Base-by-base conservation (phyloP, 2,329 filamentous ascomycete genomes). In the Clathrospora elynae region DNA sequence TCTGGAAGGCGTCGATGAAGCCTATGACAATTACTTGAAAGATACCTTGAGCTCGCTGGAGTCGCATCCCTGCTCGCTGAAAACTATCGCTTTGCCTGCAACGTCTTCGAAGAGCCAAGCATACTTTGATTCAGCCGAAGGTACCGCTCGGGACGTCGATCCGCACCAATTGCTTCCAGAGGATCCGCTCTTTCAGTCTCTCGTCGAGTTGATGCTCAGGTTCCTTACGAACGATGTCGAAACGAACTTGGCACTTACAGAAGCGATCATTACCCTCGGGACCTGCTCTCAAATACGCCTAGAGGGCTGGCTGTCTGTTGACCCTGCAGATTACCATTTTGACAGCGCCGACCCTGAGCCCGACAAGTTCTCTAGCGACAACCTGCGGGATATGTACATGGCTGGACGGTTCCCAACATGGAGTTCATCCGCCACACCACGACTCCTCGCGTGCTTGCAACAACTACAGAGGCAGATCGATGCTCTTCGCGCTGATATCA, bases 191-290 rank as follows among this genome's bases (percentile, higher is more conserved):
- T 70, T 83, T 38, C 72, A 70, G 35, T 74, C 76, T 13, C 58
- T 85, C 12, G 48, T 78, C n/a, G 66, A 63, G 29, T 78, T 92
- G 6, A 71, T 99, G 8, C 80, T 86, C 30, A 85, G 79, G 0
- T 99, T 97, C 62, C 90, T 96, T 57, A 80, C 88, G 4, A 99
- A 99, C 59, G 86, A 90, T 2, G 84, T 97, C 2, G 90, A 96
- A 57, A 91, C 88, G 2, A 99, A 99, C 57, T 74, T 99, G 3
- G 87, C 87, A 0, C 77, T 96, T 2, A 97, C 92, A 0, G 88
- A 95, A 59, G 81, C 87, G 1, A 77, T 97, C 29, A 81, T 95
- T 18, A 87, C 89, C 53, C 76, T 99, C 26, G 88, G 88, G 8
- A 84, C 88, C 1, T 97, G 93, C 57, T 87, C 90, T 5, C 87